Percentiles rank a stretch among this genome's conserved stretches.
Evolutionary conservation across 495 filamentous ascomycete species (phyloP).

Genomic region (Cladorrhinum samala): DNA sequence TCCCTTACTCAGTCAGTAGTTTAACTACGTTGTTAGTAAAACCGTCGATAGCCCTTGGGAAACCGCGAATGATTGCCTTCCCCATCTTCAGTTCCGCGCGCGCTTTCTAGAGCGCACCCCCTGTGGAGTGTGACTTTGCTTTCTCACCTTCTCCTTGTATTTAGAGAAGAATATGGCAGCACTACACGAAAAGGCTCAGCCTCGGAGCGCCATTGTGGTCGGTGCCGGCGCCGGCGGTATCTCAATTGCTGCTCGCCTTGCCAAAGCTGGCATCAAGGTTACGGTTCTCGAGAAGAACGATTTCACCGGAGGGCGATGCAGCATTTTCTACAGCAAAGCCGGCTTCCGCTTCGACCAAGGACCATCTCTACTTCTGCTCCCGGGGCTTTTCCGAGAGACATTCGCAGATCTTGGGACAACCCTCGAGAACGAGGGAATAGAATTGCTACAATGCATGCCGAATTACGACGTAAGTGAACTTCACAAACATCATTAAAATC

Average conservation of each 20-base stretch:
- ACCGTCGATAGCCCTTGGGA: neutral
- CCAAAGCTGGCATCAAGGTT: conserved; percentile 58
- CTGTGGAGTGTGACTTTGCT: neutral
- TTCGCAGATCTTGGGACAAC: conserved; percentile 59
- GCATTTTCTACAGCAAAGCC: conserved; percentile 47
- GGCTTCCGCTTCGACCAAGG: conserved; percentile 64
- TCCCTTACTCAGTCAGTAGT: too few relatives aligned
- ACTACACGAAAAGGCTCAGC: neutral
- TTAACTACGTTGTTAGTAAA: neutral
- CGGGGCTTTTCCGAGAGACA: conserved; percentile 55
- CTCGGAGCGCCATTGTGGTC: conserved; percentile 9
- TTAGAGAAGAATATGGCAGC: neutral
- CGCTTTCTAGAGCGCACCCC: neutral
- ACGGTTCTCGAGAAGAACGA: conserved; percentile 64
- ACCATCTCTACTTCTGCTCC: conserved; percentile 62
- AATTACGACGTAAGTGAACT: conserved; percentile 58
- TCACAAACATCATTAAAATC: neutral
- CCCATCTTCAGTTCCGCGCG: neutral
- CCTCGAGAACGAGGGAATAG: conserved; percentile 51
- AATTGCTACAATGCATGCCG: conserved; percentile 60
- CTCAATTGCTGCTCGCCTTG: conserved; percentile 58
- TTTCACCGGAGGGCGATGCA: conserved; percentile 61
- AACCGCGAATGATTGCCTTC: neutral
- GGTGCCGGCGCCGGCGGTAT: conserved; percentile 63
- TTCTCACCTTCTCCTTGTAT: neutral